A percentile compares a stretch with the other conserved stretches of the same genome.
Evolutionary conservation across 352 stramenopile genomes (phyloP).

Genomic region (Lagenidium sp.): DNA sequence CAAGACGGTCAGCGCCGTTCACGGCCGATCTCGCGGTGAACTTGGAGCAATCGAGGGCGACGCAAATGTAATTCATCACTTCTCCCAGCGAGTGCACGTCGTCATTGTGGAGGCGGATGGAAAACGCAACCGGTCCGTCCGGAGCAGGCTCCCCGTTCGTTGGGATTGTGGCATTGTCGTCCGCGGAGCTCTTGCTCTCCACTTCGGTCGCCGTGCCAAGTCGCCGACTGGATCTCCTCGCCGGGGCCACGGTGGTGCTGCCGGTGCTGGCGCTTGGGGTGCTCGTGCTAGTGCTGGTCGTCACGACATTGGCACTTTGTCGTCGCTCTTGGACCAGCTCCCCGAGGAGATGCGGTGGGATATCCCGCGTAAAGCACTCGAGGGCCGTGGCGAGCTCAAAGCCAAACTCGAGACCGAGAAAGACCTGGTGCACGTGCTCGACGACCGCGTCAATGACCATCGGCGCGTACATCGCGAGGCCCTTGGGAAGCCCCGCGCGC

Average conservation of each 20-base stretch:
- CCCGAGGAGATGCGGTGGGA: constrained; percentile 30
- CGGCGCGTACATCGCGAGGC: constrained; percentile 32
- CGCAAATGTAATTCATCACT: constrained; percentile 57
- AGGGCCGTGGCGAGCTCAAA: constrained; percentile 66
- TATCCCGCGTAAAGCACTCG: constrained; percentile 54
- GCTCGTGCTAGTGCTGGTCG: neutral
- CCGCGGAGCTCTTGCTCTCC: too few species aligned
- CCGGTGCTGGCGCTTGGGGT: neutral
- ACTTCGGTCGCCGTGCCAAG: too few species aligned
- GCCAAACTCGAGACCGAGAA: constrained; percentile 52
- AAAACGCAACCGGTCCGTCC: constrained; percentile 12
- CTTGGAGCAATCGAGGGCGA: constrained; percentile 47
- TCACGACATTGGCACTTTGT: neutral
- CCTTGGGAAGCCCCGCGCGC: constrained; percentile 36
- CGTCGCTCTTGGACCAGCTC: constrained; percentile 16
- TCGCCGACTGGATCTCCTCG: too few species aligned
- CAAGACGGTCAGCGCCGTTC: constrained; percentile 47
- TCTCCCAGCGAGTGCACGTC: constrained; percentile 72
- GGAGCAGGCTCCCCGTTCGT: too few species aligned
- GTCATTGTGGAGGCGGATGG: constrained; percentile 82
- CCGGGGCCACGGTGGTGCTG: neutral
- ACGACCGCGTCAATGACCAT: constrained; percentile 71
- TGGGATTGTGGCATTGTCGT: constrained; percentile 6
- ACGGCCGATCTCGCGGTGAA: constrained; percentile 31
- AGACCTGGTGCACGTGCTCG: constrained; percentile 62